A percentile compares a stretch with the other conserved stretches of the same genome.
These are phyloP conservation scores for Aspergillus nidulans DNA, from an alignment of 495 filamentous ascomycete species.

Conservation along the genomic window DNA sequence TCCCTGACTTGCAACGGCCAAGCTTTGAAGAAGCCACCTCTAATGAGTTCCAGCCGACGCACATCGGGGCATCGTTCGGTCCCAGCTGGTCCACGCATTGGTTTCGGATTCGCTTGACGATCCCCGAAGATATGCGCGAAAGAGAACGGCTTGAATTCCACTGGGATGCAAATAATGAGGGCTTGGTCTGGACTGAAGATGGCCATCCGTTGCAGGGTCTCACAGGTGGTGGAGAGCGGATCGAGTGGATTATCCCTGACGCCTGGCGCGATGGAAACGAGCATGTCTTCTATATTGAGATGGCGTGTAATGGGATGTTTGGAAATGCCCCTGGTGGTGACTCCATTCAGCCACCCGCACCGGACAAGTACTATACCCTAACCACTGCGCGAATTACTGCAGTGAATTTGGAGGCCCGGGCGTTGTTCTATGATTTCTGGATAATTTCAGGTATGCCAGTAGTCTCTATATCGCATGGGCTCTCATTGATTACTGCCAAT, in stretches of 20 bases:
- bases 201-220: constrained; percentile 87
- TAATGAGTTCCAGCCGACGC: constrained; percentile 70
- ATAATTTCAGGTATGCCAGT: constrained; percentile 61
- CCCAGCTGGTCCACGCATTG: constrained; percentile 99
- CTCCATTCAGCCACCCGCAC: constrained; percentile 80
- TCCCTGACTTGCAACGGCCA: constrained; percentile 72
- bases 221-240: constrained; percentile 84
- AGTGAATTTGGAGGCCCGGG: constrained; percentile 78
- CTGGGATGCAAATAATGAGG: constrained; percentile 93
- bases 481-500: not conserved
- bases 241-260: constrained; percentile 84
- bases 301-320: constrained; percentile 99
- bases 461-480: too few relatives aligned
- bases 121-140: constrained; percentile 65
- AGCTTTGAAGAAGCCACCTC: constrained; percentile 86
- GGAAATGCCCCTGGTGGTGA: constrained; percentile 85
- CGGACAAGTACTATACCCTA: constrained; percentile 74
- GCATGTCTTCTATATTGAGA: constrained; percentile 90
- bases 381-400: constrained; percentile 80
- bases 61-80: constrained; percentile 75
- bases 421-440: constrained; percentile 89
- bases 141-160: constrained; percentile 84
- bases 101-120: constrained; percentile 77
- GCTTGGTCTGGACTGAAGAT: constrained; percentile 81
- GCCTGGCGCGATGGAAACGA: constrained; percentile 76